These are phyloP conservation scores for Trichaptum fuscoviolaceum DNA, from an alignment of 768 basidiomycete species.

Conservation along the genomic window DNA sequence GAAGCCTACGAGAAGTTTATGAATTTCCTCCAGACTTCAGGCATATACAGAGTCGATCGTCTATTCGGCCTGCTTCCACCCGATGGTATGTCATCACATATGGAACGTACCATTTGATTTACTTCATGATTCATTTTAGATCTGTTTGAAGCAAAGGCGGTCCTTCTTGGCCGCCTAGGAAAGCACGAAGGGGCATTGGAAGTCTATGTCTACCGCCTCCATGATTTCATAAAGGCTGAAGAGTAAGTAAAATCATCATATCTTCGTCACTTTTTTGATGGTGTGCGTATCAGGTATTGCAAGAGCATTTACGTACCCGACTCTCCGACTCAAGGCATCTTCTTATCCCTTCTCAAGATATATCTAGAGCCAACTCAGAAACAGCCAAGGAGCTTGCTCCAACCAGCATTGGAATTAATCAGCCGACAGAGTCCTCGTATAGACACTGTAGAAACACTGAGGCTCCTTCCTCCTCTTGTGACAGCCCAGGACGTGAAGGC, in stretches of 20 bases:
- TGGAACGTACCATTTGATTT: not conserved
- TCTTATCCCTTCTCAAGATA: conserved; percentile 78
- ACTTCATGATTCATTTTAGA: conserved; percentile 37
- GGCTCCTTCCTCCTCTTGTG: conserved; percentile 87
- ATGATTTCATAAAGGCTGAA: conserved; percentile 84
- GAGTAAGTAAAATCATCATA: conserved; percentile 45
- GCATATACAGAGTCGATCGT: conserved; percentile 69
- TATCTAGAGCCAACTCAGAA: conserved; percentile 73
- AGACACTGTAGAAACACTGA: conserved; percentile 75
- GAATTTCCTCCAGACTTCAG: conserved; percentile 66
- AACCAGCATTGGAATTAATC: conserved; percentile 85
- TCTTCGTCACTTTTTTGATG: conserved; percentile 6
- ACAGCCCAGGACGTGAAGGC: conserved; percentile 71
- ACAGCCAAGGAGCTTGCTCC: conserved; percentile 51
- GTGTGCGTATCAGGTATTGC: conserved; percentile 69
- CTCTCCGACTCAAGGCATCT: conserved; percentile 54
- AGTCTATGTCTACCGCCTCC: conserved; percentile 84
- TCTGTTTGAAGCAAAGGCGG: conserved; percentile 86
- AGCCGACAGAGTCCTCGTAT: conserved; percentile 77
- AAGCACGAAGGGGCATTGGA: conserved; percentile 94
- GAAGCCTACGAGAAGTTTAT: conserved; percentile 67
- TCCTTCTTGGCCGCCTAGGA: conserved; percentile 83
- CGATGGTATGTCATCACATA: conserved; percentile 52
- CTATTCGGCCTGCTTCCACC: conserved; percentile 76
- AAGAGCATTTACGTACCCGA: conserved; percentile 66